phyloP scores from a whole-genome alignment of 1,284 basidiomycete species.

The Ganoderma leucocontextum region DNA sequence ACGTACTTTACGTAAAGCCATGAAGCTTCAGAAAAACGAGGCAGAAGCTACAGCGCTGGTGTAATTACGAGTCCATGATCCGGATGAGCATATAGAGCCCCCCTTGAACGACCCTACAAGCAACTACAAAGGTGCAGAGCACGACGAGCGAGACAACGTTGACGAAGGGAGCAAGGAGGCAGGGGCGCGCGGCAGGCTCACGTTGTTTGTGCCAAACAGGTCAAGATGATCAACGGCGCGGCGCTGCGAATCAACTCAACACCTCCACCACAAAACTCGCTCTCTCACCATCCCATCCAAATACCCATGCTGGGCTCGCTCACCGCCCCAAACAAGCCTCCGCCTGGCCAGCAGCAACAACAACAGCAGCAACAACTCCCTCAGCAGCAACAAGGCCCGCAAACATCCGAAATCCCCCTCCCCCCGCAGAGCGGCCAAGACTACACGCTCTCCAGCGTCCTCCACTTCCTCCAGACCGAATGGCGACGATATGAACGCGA shows the following conservation, averaged over 20 bases:
- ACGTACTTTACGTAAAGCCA: slow-evolving; percentile 35
- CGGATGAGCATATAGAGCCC: not conserved
- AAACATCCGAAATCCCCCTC: slow-evolving; percentile 67
- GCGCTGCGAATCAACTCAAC: slow-evolving; percentile 39
- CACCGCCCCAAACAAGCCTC: slow-evolving; percentile 49
- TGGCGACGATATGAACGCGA: slow-evolving; percentile 97
- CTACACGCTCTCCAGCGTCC: slow-evolving; percentile 92
- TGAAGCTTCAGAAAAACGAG: slow-evolving; percentile 33
- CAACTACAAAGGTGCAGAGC: slow-evolving; percentile 15
- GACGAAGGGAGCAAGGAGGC: slow-evolving; percentile 13
- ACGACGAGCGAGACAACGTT: slow-evolving; percentile 19
- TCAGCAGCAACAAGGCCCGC: slow-evolving; percentile 64
- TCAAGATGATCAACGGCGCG: slow-evolving; percentile 40
- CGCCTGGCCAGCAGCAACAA: slow-evolving; percentile 47
- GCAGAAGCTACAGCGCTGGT: slow-evolving; percentile 27
- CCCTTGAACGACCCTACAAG: not conserved
- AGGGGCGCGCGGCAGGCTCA: slow-evolving; percentile 14
- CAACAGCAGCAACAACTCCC: slow-evolving; percentile 52
- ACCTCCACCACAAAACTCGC: slow-evolving; percentile 40
- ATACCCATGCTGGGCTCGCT: slow-evolving; percentile 76
- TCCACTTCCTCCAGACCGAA: slow-evolving; percentile 98
- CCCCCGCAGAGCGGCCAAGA: slow-evolving; percentile 86
- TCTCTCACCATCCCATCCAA: slow-evolving; percentile 50
- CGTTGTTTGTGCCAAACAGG: slow-evolving; percentile 41
- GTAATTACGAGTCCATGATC: slow-evolving; percentile 6